Evolutionary conservation across 1,139 yeast genomes (phyloP).

Genomic region (Suhomyces taliae): DNA sequence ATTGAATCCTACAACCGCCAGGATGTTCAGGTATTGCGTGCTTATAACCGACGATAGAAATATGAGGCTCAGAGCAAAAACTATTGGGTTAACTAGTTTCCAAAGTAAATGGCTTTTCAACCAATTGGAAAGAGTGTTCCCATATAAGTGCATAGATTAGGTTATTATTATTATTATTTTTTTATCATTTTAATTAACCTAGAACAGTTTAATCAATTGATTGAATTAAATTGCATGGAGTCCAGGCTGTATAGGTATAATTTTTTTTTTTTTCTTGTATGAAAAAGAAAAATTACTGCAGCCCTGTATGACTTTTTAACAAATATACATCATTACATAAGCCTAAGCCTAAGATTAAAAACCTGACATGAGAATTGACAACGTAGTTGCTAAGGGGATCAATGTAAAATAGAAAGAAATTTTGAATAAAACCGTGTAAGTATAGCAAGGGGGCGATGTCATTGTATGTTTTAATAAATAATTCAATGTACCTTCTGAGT

Average conservation of each 20-base stretch:
- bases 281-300: not conserved
- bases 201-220: not conserved
- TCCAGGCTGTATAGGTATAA: not conserved
- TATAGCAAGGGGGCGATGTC: too few species aligned
- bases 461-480: too few species aligned
- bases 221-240: not conserved
- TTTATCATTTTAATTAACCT: not conserved
- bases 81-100: conserved; percentile 56
- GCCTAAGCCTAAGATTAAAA: too few species aligned
- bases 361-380: too few species aligned
- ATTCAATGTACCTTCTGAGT: too few species aligned
- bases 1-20: conserved; percentile 37
- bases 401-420: too few species aligned
- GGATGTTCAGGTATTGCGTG: conserved; percentile 54
- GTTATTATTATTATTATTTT: not conserved
- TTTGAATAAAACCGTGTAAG: too few species aligned
- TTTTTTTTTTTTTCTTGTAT: too few species aligned
- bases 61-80: conserved; percentile 65
- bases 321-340: too few species aligned
- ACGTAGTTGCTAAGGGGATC: too few species aligned
- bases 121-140: conserved; percentile 46
- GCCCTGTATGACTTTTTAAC: not conserved
- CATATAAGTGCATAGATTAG: conserved; percentile 44
- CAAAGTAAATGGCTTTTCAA: conserved; percentile 63
- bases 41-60: conserved; percentile 73